phyloP scores from a whole-genome alignment of 768 basidiomycete species.

The Podaxis pistillaris region DNA sequence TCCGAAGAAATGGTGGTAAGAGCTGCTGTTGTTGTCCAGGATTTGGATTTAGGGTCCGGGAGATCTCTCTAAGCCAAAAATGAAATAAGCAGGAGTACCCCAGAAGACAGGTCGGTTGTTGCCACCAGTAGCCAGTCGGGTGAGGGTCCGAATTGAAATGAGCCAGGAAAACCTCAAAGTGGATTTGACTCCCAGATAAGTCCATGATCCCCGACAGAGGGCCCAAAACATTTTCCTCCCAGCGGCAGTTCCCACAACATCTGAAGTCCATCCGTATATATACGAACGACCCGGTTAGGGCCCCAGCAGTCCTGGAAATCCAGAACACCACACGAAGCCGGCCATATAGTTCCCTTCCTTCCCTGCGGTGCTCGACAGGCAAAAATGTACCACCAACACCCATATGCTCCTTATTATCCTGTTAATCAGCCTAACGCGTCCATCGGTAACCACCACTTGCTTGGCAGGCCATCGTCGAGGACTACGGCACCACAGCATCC shows the following conservation, averaged over 20 bases:
- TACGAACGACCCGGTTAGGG: neutral
- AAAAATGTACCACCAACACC: neutral
- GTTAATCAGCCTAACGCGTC: neutral
- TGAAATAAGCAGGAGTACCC: neutral
- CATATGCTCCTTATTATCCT: neutral
- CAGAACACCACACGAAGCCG: neutral
- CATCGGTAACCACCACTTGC: neutral
- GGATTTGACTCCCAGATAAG: neutral
- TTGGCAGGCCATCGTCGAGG: neutral
- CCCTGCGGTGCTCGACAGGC: neutral
- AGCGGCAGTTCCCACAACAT: slow-evolving; percentile 2
- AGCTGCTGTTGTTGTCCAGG: neutral
- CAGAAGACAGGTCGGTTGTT: neutral
- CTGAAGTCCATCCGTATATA: neutral
- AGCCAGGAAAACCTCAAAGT: neutral
- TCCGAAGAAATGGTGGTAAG: neutral
- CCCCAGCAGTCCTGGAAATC: neutral
- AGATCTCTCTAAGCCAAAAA: neutral
- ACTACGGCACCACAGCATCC: neutral
- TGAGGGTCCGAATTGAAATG: neutral
- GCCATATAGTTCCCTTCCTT: neutral
- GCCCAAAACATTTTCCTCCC: neutral
- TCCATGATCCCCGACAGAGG: neutral
- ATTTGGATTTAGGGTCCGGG: neutral
- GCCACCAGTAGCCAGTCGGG: neutral